Conservation (phyloP, 345 rosid genomes). For the Eucalyptus erythrocorys region DNA sequence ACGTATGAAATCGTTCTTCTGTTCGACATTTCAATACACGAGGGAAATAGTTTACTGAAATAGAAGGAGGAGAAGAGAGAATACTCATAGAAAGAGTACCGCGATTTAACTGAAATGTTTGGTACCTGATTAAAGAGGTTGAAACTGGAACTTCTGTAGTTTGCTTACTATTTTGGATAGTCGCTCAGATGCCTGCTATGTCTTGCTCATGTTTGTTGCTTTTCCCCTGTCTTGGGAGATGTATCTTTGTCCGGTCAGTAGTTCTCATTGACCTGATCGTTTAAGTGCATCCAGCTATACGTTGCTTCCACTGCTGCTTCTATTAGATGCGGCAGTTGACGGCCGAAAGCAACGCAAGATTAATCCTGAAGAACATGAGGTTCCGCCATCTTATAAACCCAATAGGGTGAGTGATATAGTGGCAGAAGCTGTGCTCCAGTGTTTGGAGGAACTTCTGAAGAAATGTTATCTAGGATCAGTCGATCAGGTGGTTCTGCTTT, state of each 20-base stretch:
- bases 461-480: conserved; percentile 49
- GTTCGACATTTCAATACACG: background rate
- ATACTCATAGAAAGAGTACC: background rate
- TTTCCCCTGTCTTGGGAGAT: background rate
- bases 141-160: background rate
- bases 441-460: conserved; percentile 73
- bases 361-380: background rate
- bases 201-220: background rate
- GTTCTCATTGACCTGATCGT: background rate
- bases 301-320: conserved; percentile 72
- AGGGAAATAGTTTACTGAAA: background rate
- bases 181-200: background rate
- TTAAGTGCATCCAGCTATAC: conserved; percentile 42
- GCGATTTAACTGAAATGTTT: background rate
- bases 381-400: background rate
- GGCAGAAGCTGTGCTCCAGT: conserved; percentile 65
- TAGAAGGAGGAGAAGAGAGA: background rate
- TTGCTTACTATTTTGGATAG: background rate
- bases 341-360: conserved; percentile 27
- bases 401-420: conserved; percentile 59
- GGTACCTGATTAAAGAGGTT: background rate
- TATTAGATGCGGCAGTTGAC: conserved; percentile 59
- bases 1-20: background rate
- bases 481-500: conserved; percentile 46
- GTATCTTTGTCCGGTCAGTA: background rate